Percentiles rank a stretch among this genome's conserved stretches.
phyloP scores from a whole-genome alignment of 306 rosid genomes.

The Sophora flavescens region DNA sequence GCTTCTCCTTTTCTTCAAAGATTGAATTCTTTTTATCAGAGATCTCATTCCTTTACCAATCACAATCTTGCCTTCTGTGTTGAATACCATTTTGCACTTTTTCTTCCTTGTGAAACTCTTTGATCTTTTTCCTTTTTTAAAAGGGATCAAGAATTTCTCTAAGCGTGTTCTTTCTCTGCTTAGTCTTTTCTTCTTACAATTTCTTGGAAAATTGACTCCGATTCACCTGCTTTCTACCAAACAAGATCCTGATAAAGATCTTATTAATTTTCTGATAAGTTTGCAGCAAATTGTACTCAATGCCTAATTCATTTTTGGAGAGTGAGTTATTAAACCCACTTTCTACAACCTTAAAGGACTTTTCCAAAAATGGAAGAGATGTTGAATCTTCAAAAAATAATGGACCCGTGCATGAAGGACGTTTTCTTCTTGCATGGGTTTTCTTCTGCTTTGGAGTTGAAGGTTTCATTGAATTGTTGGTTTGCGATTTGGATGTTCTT shows the following conservation, averaged over 20 bases:
- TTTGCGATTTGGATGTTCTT: too few relatives aligned
- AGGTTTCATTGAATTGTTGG: slow-evolving; percentile 28
- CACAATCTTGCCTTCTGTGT: too few relatives aligned
- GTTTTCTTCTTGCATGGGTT: slow-evolving; percentile 11
- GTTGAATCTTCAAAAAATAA: slow-evolving; percentile 1
- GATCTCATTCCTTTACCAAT: neutral
- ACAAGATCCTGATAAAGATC: neutral
- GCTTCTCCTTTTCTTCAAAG: too few relatives aligned
- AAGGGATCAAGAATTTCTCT: neutral
- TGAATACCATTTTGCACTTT: neutral
- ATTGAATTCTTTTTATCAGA: too few relatives aligned
- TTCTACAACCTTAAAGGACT: neutral
- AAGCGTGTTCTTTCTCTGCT: neutral
- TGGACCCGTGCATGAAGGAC: neutral
- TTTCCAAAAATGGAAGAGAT: slow-evolving; percentile 26
- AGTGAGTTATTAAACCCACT: neutral
- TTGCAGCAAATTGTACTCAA: neutral
- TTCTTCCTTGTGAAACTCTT: neutral
- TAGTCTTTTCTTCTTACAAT: slow-evolving; percentile 37
- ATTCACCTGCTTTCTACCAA: neutral
- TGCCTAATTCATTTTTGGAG: slow-evolving; percentile 6
- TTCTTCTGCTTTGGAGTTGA: slow-evolving; percentile 35
- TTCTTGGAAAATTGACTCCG: slow-evolving; percentile 10
- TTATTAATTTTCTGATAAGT: neutral
- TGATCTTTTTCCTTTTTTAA: slow-evolving; percentile 39